These are phyloP conservation scores for Penicillium odoratum DNA, from an alignment of 495 filamentous ascomycete genomes.

Conservation along the genomic window DNA sequence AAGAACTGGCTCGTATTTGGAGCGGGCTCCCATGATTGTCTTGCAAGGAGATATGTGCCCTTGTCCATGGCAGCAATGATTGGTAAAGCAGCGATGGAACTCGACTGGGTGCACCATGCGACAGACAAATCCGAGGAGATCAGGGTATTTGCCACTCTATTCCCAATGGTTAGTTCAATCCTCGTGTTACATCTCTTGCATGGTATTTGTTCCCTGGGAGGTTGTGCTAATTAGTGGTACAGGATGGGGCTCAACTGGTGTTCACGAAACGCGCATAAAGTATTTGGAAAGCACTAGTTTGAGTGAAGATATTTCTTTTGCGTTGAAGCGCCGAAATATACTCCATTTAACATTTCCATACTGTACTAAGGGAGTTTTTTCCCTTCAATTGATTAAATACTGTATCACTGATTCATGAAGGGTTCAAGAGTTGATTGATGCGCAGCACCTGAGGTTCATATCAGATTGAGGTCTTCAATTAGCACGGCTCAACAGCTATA, in stretches of 20 bases:
- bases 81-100: constrained; percentile 76
- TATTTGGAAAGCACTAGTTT: not conserved
- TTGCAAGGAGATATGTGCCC: constrained; percentile 85
- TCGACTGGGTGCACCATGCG: constrained; percentile 84
- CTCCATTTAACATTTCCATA: too few relatives aligned
- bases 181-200: not conserved
- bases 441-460: too few relatives aligned
- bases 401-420: too few relatives aligned
- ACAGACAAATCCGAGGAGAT: constrained; percentile 83
- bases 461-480: too few relatives aligned
- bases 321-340: too few relatives aligned
- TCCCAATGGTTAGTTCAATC: constrained; percentile 73
- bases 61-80: constrained; percentile 83
- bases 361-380: too few relatives aligned
- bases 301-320: too few relatives aligned
- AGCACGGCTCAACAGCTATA: too few relatives aligned
- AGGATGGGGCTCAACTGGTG: constrained; percentile 63
- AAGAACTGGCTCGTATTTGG: constrained; percentile 98
- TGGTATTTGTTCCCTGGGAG: not conserved
- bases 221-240: constrained; percentile 5
- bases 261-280: constrained; percentile 46
- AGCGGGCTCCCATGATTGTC: constrained; percentile 87
- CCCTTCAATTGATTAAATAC: too few relatives aligned
- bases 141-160: constrained; percentile 92
- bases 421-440: too few relatives aligned